Evolutionary conservation across 2,329 filamentous ascomycete genomes (phyloP).

Genomic region (Phaeosphaeriaceae sp.): DNA sequence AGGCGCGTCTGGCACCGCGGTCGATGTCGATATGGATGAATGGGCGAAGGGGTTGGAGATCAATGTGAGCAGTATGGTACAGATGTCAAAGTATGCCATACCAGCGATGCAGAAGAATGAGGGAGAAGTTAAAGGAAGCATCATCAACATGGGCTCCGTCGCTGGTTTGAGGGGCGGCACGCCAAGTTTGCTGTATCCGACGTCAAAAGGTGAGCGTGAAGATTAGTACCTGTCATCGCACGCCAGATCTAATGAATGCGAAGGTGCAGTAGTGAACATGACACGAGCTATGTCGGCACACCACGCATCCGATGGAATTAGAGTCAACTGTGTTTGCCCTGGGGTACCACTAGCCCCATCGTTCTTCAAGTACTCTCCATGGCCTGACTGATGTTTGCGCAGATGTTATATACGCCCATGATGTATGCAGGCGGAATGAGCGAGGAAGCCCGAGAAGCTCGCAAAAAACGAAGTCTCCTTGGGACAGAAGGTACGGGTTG

Average conservation of each 20-base stretch:
- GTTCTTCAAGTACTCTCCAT: too few relatives aligned
- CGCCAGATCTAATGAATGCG: too few relatives aligned
- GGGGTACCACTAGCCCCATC: constrained; percentile 27
- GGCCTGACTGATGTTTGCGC: background rate
- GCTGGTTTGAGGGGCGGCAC: constrained; percentile 64
- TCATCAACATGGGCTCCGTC: constrained; percentile 70
- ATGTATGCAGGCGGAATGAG: constrained; percentile 61
- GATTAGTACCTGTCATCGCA: too few relatives aligned
- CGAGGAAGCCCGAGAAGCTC: constrained; percentile 57
- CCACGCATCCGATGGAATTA: constrained; percentile 58
- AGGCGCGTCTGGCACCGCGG: constrained; percentile 65
- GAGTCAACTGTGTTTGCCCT: constrained; percentile 64
- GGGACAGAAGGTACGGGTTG: constrained; percentile 62
- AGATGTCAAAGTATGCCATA: constrained; percentile 68
- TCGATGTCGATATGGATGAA: constrained; percentile 65
- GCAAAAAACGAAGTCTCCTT: constrained; percentile 59
- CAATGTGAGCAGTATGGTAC: constrained; percentile 71
- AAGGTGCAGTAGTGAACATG: constrained; percentile 62
- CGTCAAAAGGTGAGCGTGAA: constrained; percentile 55
- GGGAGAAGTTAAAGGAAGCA: constrained; percentile 56
- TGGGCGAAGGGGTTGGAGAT: constrained; percentile 66
- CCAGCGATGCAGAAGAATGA: constrained; percentile 64
- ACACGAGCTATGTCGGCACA: constrained; percentile 64
- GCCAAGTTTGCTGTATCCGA: constrained; percentile 62
- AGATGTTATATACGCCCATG: constrained; percentile 64